phyloP scores from a whole-genome alignment of 2,329 filamentous ascomycete species.

The Pseudogymnoascus destructans region DNA sequence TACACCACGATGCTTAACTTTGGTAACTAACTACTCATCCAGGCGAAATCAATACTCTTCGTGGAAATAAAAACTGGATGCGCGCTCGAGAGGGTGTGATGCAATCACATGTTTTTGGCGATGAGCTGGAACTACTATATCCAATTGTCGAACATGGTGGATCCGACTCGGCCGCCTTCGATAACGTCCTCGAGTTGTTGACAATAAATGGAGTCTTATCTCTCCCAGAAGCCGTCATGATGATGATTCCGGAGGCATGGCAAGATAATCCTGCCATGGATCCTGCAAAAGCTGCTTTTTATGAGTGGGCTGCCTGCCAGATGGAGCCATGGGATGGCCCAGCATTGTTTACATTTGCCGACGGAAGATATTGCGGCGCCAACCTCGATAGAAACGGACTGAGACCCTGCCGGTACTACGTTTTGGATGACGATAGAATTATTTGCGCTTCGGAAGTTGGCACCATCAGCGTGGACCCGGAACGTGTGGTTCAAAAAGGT shows the following conservation, averaged over 20 bases:
- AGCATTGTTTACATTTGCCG: conserved; percentile 91
- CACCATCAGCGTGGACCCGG: conserved; percentile 81
- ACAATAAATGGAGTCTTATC: conserved; percentile 94
- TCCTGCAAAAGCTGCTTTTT: conserved; percentile 89
- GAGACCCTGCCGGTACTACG: conserved; percentile 90
- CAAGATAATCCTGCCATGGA: conserved; percentile 89
- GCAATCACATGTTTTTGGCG: conserved; percentile 82
- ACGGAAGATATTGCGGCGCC: conserved; percentile 91
- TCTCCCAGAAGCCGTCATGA: conserved; percentile 90
- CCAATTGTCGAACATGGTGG: conserved; percentile 94
- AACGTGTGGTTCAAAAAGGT: conserved; percentile 83
- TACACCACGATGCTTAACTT: conserved; percentile 19
- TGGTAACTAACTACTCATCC: conserved; percentile 19
- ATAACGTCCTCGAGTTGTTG: conserved; percentile 88
- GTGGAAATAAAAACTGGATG: conserved; percentile 99
- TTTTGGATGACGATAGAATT: conserved; percentile 92
- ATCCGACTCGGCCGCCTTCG: conserved; percentile 92
- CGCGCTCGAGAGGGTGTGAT: conserved; percentile 89
- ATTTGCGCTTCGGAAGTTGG: conserved; percentile 95
- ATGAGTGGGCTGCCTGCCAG: conserved; percentile 96
- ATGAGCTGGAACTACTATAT: conserved; percentile 81
- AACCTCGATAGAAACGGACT: conserved; percentile 94
- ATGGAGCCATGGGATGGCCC: conserved; percentile 99
- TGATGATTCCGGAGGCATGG: conserved; percentile 98
- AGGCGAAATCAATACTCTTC: conserved; percentile 89